Conservation (phyloP, 805 yeast genomes). For the Saccharomycopsis microspora region DNA sequence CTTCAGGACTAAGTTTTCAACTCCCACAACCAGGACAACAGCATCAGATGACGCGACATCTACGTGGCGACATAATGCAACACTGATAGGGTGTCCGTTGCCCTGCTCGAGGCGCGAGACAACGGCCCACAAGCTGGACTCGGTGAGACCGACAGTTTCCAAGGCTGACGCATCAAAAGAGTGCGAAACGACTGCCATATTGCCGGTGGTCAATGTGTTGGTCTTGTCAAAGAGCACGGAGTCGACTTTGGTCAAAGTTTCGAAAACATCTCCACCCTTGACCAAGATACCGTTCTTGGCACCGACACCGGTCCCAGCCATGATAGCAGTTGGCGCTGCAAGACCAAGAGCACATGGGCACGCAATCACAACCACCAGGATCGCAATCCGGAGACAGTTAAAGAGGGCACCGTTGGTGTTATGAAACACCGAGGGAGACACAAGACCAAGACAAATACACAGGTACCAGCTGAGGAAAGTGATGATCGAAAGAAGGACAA, state of each 20-base stretch:
- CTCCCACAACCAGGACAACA: slow-evolving; percentile 1
- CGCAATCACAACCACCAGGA: slow-evolving; percentile 91
- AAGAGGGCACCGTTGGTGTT: slow-evolving; percentile 45
- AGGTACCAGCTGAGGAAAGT: slow-evolving; percentile 62
- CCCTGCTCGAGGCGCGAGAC: slow-evolving; percentile 39
- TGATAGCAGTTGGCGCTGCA: slow-evolving; percentile 97
- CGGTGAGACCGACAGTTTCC: background rate
- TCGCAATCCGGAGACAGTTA: slow-evolving; percentile 67
- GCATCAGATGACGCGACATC: slow-evolving; percentile 1
- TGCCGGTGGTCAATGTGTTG: slow-evolving; percentile 86
- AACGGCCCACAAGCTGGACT: slow-evolving; percentile 16
- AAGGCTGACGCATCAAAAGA: slow-evolving; percentile 26
- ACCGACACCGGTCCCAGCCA: slow-evolving; percentile 98
- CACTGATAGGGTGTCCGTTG: slow-evolving; percentile 68
- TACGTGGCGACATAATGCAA: slow-evolving; percentile 2
- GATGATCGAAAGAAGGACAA: slow-evolving; percentile 44
- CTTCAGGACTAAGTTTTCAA: slow-evolving; percentile 27
- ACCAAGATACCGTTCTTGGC: slow-evolving; percentile 82
- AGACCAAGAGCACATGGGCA: slow-evolving; percentile 98
- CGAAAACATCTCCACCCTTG: slow-evolving; percentile 88
- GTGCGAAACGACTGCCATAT: slow-evolving; percentile 38
- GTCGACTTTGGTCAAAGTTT: slow-evolving; percentile 52
- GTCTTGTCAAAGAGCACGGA: slow-evolving; percentile 86
- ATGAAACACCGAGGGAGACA: slow-evolving; percentile 16
- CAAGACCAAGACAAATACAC: slow-evolving; percentile 17